Percentiles rank a stretch among this genome's conserved stretches.
Evolutionary conservation across 257 asterid species (phyloP).

Genomic region (Solanum dulcamara): DNA sequence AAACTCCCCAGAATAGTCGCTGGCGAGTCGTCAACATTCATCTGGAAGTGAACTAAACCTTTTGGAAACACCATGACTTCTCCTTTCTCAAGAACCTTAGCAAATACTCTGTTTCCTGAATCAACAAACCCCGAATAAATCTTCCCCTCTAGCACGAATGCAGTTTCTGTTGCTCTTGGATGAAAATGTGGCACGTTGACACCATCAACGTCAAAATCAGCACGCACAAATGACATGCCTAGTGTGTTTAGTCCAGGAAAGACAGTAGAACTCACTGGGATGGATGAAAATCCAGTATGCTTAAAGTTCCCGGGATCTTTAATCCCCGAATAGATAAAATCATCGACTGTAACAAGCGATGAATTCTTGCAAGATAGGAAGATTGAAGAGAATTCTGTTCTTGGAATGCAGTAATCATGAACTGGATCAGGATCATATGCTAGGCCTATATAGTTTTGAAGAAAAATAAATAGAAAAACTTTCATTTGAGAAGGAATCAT

Average conservation of each 20-base stretch:
- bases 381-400: constrained; percentile 33
- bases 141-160: constrained; percentile 59
- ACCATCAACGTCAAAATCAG: constrained; percentile 56
- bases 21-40: constrained; percentile 45
- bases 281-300: constrained; percentile 50
- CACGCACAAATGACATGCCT: constrained; percentile 66
- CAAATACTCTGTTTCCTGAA: constrained; percentile 44
- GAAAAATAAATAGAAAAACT: constrained; percentile 17
- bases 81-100: constrained; percentile 58
- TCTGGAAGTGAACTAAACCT: constrained; percentile 69
- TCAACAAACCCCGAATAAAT: constrained; percentile 71
- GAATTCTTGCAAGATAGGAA: constrained; percentile 65
- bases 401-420: constrained; percentile 68
- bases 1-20: constrained; percentile 66
- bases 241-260: constrained; percentile 69
- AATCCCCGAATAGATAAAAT: constrained; percentile 48
- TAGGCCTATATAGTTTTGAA: constrained; percentile 6
- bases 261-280: constrained; percentile 39
- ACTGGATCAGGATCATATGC: constrained; percentile 66
- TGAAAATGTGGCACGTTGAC: constrained; percentile 67
- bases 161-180: constrained; percentile 69
- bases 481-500: constrained; percentile 17
- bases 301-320: constrained; percentile 22
- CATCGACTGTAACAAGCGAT: constrained; percentile 45
- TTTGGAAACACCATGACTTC: constrained; percentile 78